phyloP scores from a whole-genome alignment of 2,329 filamentous ascomycete genomes.

The Setomelanomma holmii region DNA sequence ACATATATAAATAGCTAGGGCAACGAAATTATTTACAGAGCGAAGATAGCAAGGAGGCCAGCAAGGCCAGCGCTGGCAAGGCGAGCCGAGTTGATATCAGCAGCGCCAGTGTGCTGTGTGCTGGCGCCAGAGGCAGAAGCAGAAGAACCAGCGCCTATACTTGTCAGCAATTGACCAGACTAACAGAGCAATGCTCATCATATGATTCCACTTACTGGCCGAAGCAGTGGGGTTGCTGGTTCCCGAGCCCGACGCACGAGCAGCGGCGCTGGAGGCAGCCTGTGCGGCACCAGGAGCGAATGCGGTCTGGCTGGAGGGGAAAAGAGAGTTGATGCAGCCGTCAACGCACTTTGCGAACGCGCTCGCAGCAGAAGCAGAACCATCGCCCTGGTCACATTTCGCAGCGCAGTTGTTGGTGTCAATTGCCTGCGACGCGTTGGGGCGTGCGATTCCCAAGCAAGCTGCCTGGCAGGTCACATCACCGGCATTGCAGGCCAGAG shows the following conservation, averaged over 20 bases:
- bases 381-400: conserved; percentile 61
- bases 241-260: conserved; percentile 19
- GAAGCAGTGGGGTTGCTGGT: conserved; percentile 21
- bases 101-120: conserved; percentile 37
- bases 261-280: conserved; percentile 25
- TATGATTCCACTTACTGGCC: conserved; percentile 15
- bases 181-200: not conserved
- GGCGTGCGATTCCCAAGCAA: conserved; percentile 61
- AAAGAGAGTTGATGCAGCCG: conserved; percentile 58
- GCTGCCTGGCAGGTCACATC: conserved; percentile 61
- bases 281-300: conserved; percentile 25
- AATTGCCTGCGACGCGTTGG: conserved; percentile 58
- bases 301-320: conserved; percentile 51
- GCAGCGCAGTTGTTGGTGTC: conserved; percentile 60
- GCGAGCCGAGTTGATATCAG: conserved; percentile 37
- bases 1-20: not conserved
- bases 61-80: conserved; percentile 45
- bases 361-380: conserved; percentile 54
- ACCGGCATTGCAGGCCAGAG: conserved; percentile 46
- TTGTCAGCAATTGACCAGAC: not conserved
- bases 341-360: conserved; percentile 58
- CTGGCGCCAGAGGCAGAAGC: conserved; percentile 27
- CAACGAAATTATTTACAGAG: conserved; percentile 35
- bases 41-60: conserved; percentile 48
- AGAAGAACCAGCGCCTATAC: not conserved